Conservation (phyloP, 163 green algal genomes). For the Scenedesmus sp. region DNA sequence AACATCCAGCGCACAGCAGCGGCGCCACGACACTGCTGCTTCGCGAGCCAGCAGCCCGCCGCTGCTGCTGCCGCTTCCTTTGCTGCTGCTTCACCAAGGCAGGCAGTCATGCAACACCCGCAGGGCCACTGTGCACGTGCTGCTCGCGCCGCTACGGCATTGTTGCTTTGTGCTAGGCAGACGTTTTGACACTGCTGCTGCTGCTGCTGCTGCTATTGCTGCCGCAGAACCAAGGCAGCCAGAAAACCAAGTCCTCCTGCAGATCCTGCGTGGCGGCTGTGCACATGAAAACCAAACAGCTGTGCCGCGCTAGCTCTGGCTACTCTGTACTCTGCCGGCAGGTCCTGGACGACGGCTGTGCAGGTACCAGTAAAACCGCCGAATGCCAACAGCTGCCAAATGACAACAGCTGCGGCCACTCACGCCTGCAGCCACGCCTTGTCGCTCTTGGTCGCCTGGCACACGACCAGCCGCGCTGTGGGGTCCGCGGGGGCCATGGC, state of each 20-base stretch:
- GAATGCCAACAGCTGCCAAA: background rate
- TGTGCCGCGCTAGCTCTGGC: no score
- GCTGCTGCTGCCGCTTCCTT: no score
- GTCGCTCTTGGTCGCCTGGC: background rate
- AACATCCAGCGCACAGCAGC: no score
- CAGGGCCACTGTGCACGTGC: background rate
- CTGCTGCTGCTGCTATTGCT: background rate
- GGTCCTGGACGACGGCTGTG: no score
- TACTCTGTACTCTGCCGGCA: no score
- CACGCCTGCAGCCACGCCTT: constrained; percentile 16
- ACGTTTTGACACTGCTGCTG: background rate
- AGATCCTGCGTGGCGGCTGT: no score
- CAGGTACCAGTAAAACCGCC: no score
- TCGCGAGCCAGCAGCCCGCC: no score
- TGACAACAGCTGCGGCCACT: background rate
- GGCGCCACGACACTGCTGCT: no score
- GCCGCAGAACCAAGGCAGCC: background rate
- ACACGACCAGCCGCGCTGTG: background rate
- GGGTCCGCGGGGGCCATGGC: background rate
- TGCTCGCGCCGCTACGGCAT: background rate
- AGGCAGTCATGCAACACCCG: no score
- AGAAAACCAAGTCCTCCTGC: background rate
- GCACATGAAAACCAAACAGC: no score
- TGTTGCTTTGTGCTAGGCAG: background rate
- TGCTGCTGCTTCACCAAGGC: no score